A percentile compares a stretch with the other conserved stretches of the same genome.
phyloP scores from a whole-genome alignment of 140 eudicot genomes.

The Flaveria floridana region DNA sequence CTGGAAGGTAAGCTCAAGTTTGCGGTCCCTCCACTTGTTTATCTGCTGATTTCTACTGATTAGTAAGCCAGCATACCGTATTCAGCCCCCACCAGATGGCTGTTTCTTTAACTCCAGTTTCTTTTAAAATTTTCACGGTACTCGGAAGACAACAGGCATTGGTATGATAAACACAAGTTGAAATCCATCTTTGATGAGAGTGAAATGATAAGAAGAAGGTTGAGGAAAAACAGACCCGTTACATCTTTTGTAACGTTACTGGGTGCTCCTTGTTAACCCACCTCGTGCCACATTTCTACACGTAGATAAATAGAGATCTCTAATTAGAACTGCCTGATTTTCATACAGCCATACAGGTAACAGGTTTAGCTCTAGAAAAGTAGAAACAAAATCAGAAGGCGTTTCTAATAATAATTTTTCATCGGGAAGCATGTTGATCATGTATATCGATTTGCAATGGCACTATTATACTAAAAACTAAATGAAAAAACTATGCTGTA shows the following conservation, averaged over 20 bases:
- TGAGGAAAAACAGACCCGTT: neutral
- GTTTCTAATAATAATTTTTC: neutral
- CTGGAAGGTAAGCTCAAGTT: slow-evolving; percentile 25
- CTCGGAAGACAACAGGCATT: slow-evolving; percentile 18
- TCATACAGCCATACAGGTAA: neutral
- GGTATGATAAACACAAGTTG: slow-evolving; percentile 23
- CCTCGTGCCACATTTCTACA: slow-evolving; percentile 64
- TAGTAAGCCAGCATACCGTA: slow-evolving; percentile 17
- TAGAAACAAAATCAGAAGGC: neutral
- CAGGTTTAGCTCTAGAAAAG: neutral
- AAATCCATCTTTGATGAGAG: slow-evolving; percentile 27
- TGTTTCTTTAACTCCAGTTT: neutral
- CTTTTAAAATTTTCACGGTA: slow-evolving; percentile 20
- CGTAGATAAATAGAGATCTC: neutral
- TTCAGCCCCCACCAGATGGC: slow-evolving; percentile 8
- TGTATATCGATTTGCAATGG: no score
- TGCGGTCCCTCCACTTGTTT: slow-evolving; percentile 17
- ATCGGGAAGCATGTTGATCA: neutral
- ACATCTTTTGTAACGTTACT: slow-evolving; percentile 40
- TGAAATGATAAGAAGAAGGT: slow-evolving; percentile 23
- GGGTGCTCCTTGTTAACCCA: slow-evolving; percentile 68
- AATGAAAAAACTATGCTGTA: no score
- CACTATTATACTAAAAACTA: no score
- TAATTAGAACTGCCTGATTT: neutral
- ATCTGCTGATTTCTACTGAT: slow-evolving; percentile 13